Evolutionary conservation across 1,139 yeast genomes (phyloP).

Genomic region (Cylindricascospora bacillispora): DNA sequence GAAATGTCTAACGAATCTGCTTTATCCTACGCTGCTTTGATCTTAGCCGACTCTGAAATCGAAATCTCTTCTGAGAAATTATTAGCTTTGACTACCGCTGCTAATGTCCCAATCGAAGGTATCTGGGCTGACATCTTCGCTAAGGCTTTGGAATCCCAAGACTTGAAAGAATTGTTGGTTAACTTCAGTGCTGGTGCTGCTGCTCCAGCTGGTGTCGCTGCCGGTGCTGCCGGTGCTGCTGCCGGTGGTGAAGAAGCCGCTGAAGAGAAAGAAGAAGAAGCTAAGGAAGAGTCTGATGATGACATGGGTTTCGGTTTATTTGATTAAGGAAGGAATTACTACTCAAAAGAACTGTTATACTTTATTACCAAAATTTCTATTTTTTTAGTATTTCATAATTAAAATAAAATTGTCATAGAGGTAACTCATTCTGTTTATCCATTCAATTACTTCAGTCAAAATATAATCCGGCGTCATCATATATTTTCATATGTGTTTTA

Average conservation of each 20-base stretch:
- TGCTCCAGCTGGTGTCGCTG: conserved; percentile 48
- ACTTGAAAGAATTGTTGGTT: conserved; percentile 65
- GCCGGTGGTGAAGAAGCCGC: conserved; percentile 46
- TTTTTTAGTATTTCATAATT: too few species aligned
- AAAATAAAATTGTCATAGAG: too few species aligned
- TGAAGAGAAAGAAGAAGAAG: conserved; percentile 45
- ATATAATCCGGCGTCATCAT: too few species aligned
- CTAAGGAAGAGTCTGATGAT: conserved; percentile 52
- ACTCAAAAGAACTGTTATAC: too few species aligned
- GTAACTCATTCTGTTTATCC: too few species aligned
- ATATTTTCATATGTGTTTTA: too few species aligned
- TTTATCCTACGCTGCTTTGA: conserved; percentile 78
- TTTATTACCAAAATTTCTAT: too few species aligned
- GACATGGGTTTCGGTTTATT: conserved; percentile 83
- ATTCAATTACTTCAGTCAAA: too few species aligned
- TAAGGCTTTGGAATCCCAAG: conserved; percentile 68
- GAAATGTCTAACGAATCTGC: conserved; percentile 73
- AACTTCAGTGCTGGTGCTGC: conserved; percentile 67
- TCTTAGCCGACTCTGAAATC: conserved; percentile 74
- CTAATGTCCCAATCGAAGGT: conserved; percentile 53
- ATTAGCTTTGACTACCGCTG: conserved; percentile 54
- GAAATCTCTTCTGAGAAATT: conserved; percentile 72
- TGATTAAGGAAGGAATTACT: conserved; percentile 49
- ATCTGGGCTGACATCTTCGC: conserved; percentile 78
- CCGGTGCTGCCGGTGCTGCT: conserved; percentile 44